Evolutionary conservation across 495 filamentous ascomycete genomes (phyloP).

Genomic region (Tuber melanosporum): DNA sequence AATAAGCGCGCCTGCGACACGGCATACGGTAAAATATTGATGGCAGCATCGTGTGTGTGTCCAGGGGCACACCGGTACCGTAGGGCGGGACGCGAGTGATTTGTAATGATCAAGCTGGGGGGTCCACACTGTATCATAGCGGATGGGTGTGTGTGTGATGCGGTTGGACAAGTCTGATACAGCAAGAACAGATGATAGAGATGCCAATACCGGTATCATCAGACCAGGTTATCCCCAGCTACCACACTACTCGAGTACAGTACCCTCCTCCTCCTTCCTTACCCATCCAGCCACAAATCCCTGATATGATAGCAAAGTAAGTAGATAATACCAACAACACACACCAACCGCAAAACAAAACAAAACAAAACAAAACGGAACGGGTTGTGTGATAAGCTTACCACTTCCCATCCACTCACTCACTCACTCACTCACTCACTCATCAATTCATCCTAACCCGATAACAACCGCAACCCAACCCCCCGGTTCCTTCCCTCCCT

Average conservation of each 20-base stretch:
- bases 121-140: not conserved
- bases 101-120: not conserved
- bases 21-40: not conserved
- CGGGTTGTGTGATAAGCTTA: not conserved
- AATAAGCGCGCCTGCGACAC: not conserved
- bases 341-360: too few species aligned
- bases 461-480: not conserved
- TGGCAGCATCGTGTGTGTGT: too few species aligned
- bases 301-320: too few species aligned
- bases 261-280: too few species aligned
- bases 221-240: not conserved
- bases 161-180: too few species aligned
- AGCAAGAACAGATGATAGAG: too few species aligned
- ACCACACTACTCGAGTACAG: too few species aligned
- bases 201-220: too few species aligned
- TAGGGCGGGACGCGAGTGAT: not conserved
- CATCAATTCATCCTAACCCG: not conserved
- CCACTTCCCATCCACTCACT: not conserved
- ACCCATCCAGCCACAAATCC: too few species aligned
- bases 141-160: not conserved
- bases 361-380: not conserved
- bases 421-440: not conserved
- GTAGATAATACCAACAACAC: too few species aligned
- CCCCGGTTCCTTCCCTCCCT: not conserved
- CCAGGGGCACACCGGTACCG: not conserved